These are phyloP conservation scores for Platanthera guangdongensis DNA, from an alignment of 106 monocot species.

Conservation along the genomic window DNA sequence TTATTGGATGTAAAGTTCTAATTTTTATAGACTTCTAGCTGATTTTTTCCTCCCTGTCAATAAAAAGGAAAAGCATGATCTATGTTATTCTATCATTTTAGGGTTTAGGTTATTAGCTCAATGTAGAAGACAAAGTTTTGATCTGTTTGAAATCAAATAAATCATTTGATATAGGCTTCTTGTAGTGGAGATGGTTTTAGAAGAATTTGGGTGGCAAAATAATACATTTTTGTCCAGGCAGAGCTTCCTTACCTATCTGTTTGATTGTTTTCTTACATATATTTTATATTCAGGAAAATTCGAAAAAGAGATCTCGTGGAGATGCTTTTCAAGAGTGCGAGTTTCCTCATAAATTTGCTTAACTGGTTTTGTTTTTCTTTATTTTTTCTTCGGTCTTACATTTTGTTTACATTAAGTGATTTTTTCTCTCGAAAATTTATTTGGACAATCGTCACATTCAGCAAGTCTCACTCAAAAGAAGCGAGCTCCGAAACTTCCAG, in stretches of 20 bases:
- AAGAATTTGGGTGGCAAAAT: background rate
- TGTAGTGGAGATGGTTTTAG: background rate
- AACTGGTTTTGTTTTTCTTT: background rate
- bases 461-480: slow-evolving; percentile 24
- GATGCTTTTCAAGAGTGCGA: slow-evolving; percentile 21
- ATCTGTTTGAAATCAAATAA: background rate
- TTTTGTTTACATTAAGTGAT: background rate
- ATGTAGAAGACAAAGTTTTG: background rate
- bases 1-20: background rate
- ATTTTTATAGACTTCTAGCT: background rate
- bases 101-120: background rate
- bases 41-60: background rate
- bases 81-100: background rate
- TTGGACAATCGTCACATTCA: slow-evolving; percentile 33
- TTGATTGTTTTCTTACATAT: background rate
- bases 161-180: background rate
- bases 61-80: background rate
- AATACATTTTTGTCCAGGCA: too few relatives aligned
- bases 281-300: slow-evolving; percentile 9
- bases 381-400: background rate
- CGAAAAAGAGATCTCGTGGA: slow-evolving; percentile 25
- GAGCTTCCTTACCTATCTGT: background rate
- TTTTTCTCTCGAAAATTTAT: background rate
- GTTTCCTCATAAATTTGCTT: slow-evolving; percentile 2
- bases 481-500: slow-evolving; percentile 49